Base-by-base conservation (phyloP, 2,329 filamentous ascomycete species). In the Coleophoma cylindrospora region DNA sequence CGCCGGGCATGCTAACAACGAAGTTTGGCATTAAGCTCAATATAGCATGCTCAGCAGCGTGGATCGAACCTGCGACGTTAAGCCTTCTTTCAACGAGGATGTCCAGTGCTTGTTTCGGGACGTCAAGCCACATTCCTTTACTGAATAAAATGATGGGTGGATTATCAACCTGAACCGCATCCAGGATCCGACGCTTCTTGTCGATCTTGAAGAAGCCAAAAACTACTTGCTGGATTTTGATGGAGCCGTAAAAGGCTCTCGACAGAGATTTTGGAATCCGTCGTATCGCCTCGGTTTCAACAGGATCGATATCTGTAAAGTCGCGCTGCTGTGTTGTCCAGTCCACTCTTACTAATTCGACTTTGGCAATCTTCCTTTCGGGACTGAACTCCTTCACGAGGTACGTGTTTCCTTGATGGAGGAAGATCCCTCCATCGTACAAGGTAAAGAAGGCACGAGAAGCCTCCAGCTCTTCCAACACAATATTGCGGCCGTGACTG, bases 171-270 rank as follows among this genome's bases (percentile, higher is more conserved):
- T 92, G 82, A 0, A 97, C 86, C 2, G 92, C 92, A 65, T 99
- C 94, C 13, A 97, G 79, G 50, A 97, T 89, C 2, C 89, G 83
- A 2, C 87, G 81, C 58, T 83, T 86, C 64, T 86, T 87, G 68
- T 97, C 91, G n/a, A 96, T 74, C 66, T 97, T 97, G 78, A 96
- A 97, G 73, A 94, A 99, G 2, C 94, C 94, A 66, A 95, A 97
- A 2, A 99, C 91, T 32, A 89, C 86, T 57, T 92, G 87, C 56
- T 86, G 82, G 61, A 97, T 91, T 60, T 87, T 86, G 64, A 99
- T 92, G 0, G 81, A 74, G 34, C 94, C 94, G 64, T 89, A 91
- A 69, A 89, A 97, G 1, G 91, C 92, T 53, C 83, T 79, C 0
- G 79, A 87, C 3, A 74, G 68, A 0, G 83, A 86, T 1, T 71